Evolutionary conservation across 148 eudicot genomes (phyloP), one percentile per base, ranked within the genome.

Genomic region (Silene uniflora): DNA sequence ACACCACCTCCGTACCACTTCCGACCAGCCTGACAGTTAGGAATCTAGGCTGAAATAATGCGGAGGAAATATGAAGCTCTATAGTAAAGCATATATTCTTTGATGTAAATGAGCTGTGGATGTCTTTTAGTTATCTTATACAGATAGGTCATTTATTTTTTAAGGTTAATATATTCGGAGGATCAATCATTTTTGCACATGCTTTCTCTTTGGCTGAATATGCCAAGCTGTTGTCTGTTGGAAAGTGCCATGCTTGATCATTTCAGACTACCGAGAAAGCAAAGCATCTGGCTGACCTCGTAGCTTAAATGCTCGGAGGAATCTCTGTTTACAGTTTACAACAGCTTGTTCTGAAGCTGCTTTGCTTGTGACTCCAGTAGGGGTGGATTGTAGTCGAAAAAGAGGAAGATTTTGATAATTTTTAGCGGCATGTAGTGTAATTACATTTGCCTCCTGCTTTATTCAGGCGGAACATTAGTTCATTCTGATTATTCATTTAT

Each of bases 91-190:
- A 42, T 73, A 68, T 77, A 67, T 72, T 77, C 74, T 73, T 69
- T 78, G 70, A 75, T 74, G 77, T 74, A 69, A 77, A 81, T 77
- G 83, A 73, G 81, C 84, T 32, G 52, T 61, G 71, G 69, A 73
- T 77, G 72, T 73, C 47, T 67, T 77, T 77, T 77, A 77, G 62
- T 72, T 81, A 73, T 63, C 56, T 52, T 52, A 79, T 64, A 71
- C 61, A 71, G 21, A 72, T 76, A 76, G 80, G 77, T 61, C 35
- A 56, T 76, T 22, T 39, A 32, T 56, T 60, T 58, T 68, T 46
- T 47, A 69, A 59, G 29, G 42, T 66, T 80, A 24, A 25, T 71
- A 35, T 64, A 58, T 44, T 58, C 73, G 10, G 17, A 52, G 56
- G 56, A 52, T 13, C 56, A 52, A 52, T 52, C 17, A 13, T 39